phyloP scores from a whole-genome alignment of 1,284 basidiomycete species.

The Ustilago crameri region DNA sequence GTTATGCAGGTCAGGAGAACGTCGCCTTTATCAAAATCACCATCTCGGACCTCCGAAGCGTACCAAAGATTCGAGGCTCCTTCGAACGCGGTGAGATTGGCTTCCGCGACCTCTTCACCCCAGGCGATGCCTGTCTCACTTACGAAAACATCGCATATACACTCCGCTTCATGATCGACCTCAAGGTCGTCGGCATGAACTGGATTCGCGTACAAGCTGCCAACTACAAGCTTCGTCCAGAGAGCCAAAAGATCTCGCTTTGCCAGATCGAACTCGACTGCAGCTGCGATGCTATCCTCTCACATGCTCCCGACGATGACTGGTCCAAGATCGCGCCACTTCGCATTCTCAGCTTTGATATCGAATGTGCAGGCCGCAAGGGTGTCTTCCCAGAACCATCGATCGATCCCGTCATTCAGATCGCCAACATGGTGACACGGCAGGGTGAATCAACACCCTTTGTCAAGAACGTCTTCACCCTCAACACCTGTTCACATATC shows the following conservation, averaged over 20 bases:
- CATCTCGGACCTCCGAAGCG: slow-evolving; percentile 55
- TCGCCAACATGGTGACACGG: slow-evolving; percentile 68
- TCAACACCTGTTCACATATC: slow-evolving; percentile 66
- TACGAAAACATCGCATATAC: slow-evolving; percentile 68
- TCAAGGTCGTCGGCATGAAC: slow-evolving; percentile 67
- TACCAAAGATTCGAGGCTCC: slow-evolving; percentile 60
- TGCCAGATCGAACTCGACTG: slow-evolving; percentile 67
- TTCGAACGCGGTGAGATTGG: slow-evolving; percentile 65
- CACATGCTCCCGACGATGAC: slow-evolving; percentile 64
- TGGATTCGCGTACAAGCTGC: slow-evolving; percentile 62
- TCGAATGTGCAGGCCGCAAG: slow-evolving; percentile 68
- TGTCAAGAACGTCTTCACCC: slow-evolving; percentile 67
- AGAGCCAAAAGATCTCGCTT: slow-evolving; percentile 53
- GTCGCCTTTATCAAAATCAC: slow-evolving; percentile 66
- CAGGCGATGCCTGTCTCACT: slow-evolving; percentile 59
- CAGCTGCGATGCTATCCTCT: slow-evolving; percentile 55
- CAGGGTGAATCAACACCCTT: slow-evolving; percentile 66
- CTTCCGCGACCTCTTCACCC: slow-evolving; percentile 63
- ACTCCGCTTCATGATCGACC: slow-evolving; percentile 67
- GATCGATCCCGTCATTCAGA: slow-evolving; percentile 67
- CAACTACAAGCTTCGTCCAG: slow-evolving; percentile 59
- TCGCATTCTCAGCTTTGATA: slow-evolving; percentile 67
- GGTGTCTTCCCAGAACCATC: slow-evolving; percentile 66
- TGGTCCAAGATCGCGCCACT: slow-evolving; percentile 66
- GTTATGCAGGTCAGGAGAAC: slow-evolving; percentile 61